Evolutionary conservation across 2,329 filamentous ascomycete genomes (phyloP), one percentile per base, ranked within the genome.

Genomic region (Cercospora sojina): DNA sequence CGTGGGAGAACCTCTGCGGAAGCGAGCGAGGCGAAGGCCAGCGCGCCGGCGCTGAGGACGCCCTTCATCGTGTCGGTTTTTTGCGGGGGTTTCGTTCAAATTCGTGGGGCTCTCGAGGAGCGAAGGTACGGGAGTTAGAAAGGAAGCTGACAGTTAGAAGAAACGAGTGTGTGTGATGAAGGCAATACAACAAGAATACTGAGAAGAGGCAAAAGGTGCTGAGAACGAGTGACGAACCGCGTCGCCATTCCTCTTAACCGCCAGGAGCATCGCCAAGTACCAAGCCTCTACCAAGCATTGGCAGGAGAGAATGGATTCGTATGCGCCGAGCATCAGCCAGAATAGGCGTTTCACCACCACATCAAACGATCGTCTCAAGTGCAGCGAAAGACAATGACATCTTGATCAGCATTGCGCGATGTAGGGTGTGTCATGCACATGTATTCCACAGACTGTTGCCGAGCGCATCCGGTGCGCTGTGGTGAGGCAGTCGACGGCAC

Each of bases 11-110:
- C 62, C 31, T 66, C 58, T n/a, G 65, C 47, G 41, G 63, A 60
- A 16, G 66, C 64, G 29, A 71, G 58, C 41, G 67, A 68, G 47
- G 70, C 66, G 55, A 70, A 60, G 61, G 68, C 69, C 65, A 68
- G 65, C 64, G 70, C 68, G 53, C 64, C 62, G 65, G 64, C 51
- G 23, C 47, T 43, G 59, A 70, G 32, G 38, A 59, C 51, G 57
- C 43, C 47, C 62, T 69, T 71, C 71, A 72, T 72, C 23, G 53
- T 68, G 59, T n/a, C 31, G 58, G 51, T 64, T 25, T 58, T 41
- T 29, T 49, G 53, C 20, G 49, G 7, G 20, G 2, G 23, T 41
- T 27, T 47, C 55, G 41, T 49, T 38, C 35, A 32, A 38, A 23
- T 49, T 59, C 55, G 53, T 49, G 35, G 43, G 18, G 23, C 27